Conservation (phyloP, 345 rosid species). For the Populus euphratica region DNA sequence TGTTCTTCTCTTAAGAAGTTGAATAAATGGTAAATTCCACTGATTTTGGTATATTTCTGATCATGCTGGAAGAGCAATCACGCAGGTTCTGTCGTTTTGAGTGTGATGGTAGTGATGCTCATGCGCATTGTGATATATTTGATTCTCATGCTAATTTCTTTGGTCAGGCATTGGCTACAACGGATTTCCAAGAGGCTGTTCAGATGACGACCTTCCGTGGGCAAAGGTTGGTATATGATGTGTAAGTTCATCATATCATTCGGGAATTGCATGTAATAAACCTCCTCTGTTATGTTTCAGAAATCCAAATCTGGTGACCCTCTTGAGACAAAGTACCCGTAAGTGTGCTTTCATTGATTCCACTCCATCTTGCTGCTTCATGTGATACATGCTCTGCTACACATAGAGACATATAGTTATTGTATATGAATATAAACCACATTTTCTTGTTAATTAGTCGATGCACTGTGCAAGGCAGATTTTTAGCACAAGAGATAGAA, state of each 20-base stretch:
- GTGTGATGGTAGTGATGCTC: neutral
- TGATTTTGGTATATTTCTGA: too few species aligned
- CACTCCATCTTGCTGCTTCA: conserved; percentile 5
- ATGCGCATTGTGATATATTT: neutral
- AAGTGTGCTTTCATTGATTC: conserved; percentile 25
- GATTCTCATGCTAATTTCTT: conserved; percentile 1
- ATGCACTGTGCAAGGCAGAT: too few species aligned
- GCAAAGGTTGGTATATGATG: conserved; percentile 59
- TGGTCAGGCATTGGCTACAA: conserved; percentile 86
- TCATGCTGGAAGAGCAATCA: neutral
- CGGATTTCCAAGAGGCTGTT: conserved; percentile 98
- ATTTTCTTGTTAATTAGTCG: too few species aligned
- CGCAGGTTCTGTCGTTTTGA: neutral
- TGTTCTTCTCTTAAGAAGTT: neutral
- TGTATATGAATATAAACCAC: too few species aligned
- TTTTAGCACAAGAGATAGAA: too few species aligned
- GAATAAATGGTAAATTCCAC: neutral
- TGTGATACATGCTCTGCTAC: neutral
- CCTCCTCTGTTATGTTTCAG: conserved; percentile 37
- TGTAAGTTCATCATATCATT: neutral
- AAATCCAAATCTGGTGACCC: conserved; percentile 71
- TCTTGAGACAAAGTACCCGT: conserved; percentile 91
- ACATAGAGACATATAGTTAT: neutral
- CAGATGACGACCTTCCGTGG: conserved; percentile 97
- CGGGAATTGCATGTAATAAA: conserved; percentile 1